Base-by-base conservation (phyloP, 257 asterid species). In the Gynochthodes officinalis region DNA sequence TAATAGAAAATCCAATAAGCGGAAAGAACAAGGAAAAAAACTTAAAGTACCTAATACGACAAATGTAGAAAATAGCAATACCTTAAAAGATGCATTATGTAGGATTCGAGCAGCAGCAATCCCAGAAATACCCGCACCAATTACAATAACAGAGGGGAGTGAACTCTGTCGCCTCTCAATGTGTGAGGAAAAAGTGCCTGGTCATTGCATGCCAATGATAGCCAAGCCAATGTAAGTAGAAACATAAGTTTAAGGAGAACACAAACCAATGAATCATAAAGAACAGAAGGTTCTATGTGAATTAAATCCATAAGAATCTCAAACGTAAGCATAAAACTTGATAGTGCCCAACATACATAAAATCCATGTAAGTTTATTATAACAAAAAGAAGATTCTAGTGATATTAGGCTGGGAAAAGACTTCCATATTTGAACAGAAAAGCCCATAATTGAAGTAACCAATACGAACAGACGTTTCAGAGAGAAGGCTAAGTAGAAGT, bases 111-210 rank as follows among this genome's bases (percentile, higher is more conserved):
- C 97, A 12, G 99, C 98, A 80, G 98, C 96, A 80, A 95, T 78
- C 76, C 99, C 99, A 44, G 99, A 95, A 74, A 95, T 92, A 68
- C 99, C 99, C 77, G 94, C 99, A 75, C 99, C 99, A 84, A 95
- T 77, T 80, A 95, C 91, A 68, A 95, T 84, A 64, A 95, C 94
- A 13, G 91, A 82, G 33, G 98, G 99, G 19, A 71, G 60, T 67
- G 90, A 76, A 82, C 78, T 77, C 25, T 78, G 88, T 49, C 83
- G 79, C 78, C 89, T 86, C 76, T 83, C 91, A 71, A 84, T 42
- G 66, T 75, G 82, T 60, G 96, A 74, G 4, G 82, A 72, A 76
- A 84, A 77, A 58, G 81, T 52, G 40, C 89, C 99, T 95, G 69
- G 32, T 12, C 25, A 64, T 16, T 64, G 74, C 33, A 42, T 27